Base-by-base conservation (phyloP, 1,284 basidiomycete species). In the Fistulinella cinereoalba region DNA sequence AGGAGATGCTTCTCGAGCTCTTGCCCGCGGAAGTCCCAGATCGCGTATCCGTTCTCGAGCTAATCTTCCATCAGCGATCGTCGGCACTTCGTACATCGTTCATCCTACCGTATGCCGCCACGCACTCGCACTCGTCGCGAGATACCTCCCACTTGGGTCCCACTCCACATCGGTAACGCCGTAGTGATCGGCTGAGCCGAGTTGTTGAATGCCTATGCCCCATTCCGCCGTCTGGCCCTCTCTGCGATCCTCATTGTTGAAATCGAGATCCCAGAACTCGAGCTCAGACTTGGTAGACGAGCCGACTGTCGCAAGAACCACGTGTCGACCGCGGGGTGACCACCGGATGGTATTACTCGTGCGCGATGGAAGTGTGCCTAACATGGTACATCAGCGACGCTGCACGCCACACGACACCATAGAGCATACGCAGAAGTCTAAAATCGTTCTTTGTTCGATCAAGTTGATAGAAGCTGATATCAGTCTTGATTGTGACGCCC, bases 231-330 rank as follows among this genome's bases (percentile, higher is more conserved):
- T 62, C 56, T 80, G 76, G 21, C 77, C 77, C 51, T 83, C 80
- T 58, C 85, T 79, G 41, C 80, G 79, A 38, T 93, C 91, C 55
- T 92, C 90, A 22, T 71, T 76, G 55, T 77, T 85, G 68, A 96
- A 97, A 72, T 99, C 97, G 43, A 98, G 80, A 69, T 99, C 97
- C 92, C 92, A 99, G 75, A 98, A 99, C 68, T 99, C 96, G 32
- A 99, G 79, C 69, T 99, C 97, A 27, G 91, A 99, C 75, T 99
- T 99, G 60, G 83, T 85, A 19, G 90, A 86, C 15, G 92, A 96
- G 37, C 95, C 97, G 46, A 99, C 88, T 36, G 96, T 98, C 16
- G 94, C 95, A 47, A 97, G 82, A 41, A 98, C 90, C 47, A 97
- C 88, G 72, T 98, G 93, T 43, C 97, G 87, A 44, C 97, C 97